phyloP scores from a whole-genome alignment of 2,329 filamentous ascomycete species.

The Camillea tinctor region DNA sequence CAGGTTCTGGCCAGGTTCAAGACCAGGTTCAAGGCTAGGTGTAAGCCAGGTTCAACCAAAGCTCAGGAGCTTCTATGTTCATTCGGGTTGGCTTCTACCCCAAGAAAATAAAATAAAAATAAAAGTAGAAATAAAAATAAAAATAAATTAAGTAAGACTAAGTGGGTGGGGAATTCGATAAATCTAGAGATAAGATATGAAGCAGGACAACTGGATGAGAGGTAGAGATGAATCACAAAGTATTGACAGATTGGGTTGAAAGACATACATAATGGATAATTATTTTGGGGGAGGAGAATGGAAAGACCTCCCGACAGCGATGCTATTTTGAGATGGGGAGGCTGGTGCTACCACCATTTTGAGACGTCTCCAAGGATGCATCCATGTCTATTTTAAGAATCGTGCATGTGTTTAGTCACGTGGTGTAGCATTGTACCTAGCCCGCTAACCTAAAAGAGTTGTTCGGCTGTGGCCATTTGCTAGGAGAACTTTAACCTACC shows the following conservation, averaged over 20 bases:
- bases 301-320: neutral
- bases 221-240: neutral
- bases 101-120: no score
- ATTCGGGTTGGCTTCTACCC: neutral
- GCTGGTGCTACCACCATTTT: constrained; percentile 1
- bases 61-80: neutral
- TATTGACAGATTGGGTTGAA: neutral
- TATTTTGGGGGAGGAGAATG: neutral
- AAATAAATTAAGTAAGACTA: no score
- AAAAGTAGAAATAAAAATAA: no score
- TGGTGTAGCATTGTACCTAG: neutral
- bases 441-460: no score
- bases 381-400: neutral
- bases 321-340: constrained; percentile 3
- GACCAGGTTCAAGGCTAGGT: no score
- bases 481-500: no score
- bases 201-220: no score
- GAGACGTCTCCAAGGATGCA: neutral
- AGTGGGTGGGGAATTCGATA: neutral
- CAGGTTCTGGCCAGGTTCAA: no score
- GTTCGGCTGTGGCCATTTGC: no score
- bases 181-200: neutral
- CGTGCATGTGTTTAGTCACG: neutral
- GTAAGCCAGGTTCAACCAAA: no score
- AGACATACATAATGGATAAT: neutral